Evolutionary conservation across 169 alveolate genomes (phyloP).

Genomic region (Cyclospora cayetanensis): DNA sequence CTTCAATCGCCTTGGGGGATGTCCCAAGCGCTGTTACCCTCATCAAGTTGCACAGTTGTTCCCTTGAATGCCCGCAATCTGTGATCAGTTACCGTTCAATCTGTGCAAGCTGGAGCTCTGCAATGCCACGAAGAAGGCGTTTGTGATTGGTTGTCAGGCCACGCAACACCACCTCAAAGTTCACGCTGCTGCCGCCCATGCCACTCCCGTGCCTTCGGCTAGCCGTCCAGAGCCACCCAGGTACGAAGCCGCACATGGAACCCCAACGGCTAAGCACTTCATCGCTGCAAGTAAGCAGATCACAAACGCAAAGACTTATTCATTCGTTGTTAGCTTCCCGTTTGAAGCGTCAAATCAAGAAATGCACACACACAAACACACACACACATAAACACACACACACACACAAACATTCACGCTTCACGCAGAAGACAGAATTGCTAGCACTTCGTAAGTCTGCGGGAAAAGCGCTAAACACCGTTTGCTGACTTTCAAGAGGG

Average conservation of each 20-base stretch:
- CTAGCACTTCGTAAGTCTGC: too few species aligned
- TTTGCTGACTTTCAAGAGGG: background rate
- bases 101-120: constrained; percentile 63
- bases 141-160: constrained; percentile 71
- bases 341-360: background rate
- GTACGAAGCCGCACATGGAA: constrained; percentile 64
- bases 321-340: too few species aligned
- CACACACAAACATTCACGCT: too few species aligned
- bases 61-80: too few species aligned
- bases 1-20: too few species aligned
- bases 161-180: constrained; percentile 59
- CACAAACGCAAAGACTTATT: background rate
- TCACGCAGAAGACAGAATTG: too few species aligned
- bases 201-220: constrained; percentile 32
- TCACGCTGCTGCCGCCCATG: constrained; percentile 55
- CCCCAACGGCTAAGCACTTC: constrained; percentile 71
- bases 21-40: too few species aligned
- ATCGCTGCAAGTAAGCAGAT: background rate
- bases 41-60: too few species aligned
- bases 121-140: constrained; percentile 59
- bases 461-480: too few species aligned
- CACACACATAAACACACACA: too few species aligned
- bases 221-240: constrained; percentile 63
- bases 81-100: constrained; percentile 12
- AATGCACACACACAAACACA: background rate